Evolutionary conservation across 2,329 filamentous ascomycete species (phyloP), one percentile per base, ranked within the genome.

Genomic region (Trichoderma gracile): DNA sequence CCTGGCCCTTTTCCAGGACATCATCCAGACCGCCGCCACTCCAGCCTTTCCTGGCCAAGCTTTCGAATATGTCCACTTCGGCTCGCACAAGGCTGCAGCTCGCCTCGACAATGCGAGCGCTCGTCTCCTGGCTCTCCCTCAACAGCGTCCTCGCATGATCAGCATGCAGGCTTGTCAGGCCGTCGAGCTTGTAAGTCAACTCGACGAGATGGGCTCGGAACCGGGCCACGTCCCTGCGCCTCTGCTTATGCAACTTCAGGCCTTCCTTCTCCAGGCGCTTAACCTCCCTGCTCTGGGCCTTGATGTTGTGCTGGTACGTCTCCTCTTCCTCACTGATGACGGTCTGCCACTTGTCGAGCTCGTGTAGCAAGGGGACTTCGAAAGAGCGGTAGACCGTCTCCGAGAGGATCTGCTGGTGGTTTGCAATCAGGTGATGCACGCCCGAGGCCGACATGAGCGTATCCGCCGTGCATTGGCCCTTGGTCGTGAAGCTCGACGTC

Each of bases 41-140:
- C 87, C 87, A 89, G 8, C 87, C 87, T 70, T 90, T 90, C 66
- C 86, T 78, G 21, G 87, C 87, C 25, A 90, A 76, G 25, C 83
- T 80, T 77, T 90, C 87, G 65, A 89, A 89, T 30, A 90, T 89
- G 74, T 90, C 87, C 21, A 90, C 84, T 76, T 90, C 87, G 62
- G 87, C 87, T 19, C 87, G 79, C 14, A 89, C 87, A 12, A 90
- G 80, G 67, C 84, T 86, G 70, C 86, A 88, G 70, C 84, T 84
- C 19, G 86, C 85, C 64, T 89, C 87, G 19, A 88, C 81, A 69
- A 89, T 88, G 68, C 80, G 80, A 27, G 75, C 79, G 69, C 85
- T 88, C 68, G 86, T 86, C 69, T 88, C 86, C 74, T 89, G 87
- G 71, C 85, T 86, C 72, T 89, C 86, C 65, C 85, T 77, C 61